Base-by-base conservation (phyloP, 2,329 filamentous ascomycete species). In the Sporothrix luriei region DNA sequence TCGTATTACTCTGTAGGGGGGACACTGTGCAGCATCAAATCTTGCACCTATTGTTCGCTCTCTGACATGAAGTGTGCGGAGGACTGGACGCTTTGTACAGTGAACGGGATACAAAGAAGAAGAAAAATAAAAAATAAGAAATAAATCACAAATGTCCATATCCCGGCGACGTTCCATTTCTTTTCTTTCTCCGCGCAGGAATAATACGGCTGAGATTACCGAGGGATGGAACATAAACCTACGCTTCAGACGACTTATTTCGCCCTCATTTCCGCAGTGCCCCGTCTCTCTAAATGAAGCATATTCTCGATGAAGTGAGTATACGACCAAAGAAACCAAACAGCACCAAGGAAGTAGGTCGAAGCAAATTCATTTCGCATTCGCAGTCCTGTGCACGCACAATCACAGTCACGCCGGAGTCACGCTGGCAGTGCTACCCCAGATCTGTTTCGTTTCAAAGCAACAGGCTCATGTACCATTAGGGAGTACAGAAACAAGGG, bases 391-490 rank as follows among this genome's bases (percentile, higher is more conserved):
- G 11, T 24, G 38, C 19, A 10, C 16, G n/a, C 54, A 33, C 26
- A 29, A 19, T 62, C 40, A 48, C 40, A 51, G 29, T 51, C 43
- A 65, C 61, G 49, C 24, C 24, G 10, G 55, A 51, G 29, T 51
- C 43, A 65, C 61, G 49, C 24, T 43, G 10, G 55, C 55, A 19
- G 48, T 62, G 14, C 59, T 62, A 48, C 59, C 59, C 59, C 59
- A 48, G 21, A 59, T 46, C 29, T 46, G 59, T 62, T 62, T 62
- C 59, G 59, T 62, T 48, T 62, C 59, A 48, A 62, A 26, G 33
- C 33, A 33, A 33, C 33, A 33, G 33, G 33, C 33, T 33, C 33
- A 33, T 6, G 33, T 33, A 33, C 33, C 5, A 33, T 33, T 7
- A 33, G 6, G 5, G 4, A 33, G 33, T 7, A 33, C 33, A 62